phyloP scores from a whole-genome alignment of 2,329 filamentous ascomycete species.

The Phialophora expanda region DNA sequence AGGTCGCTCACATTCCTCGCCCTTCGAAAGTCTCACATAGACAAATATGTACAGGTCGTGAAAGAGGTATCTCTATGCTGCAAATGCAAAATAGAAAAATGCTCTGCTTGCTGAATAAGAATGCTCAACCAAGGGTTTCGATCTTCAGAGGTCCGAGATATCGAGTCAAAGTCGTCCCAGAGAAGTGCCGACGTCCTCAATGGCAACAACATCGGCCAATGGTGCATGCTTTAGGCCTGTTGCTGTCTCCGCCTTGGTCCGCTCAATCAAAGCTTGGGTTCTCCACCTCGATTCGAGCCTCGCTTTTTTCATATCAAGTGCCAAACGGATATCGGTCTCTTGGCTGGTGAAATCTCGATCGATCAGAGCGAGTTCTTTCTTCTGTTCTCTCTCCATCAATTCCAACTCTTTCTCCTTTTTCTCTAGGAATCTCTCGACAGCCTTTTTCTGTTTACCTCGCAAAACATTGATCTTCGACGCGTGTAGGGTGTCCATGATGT shows the following conservation, averaged over 20 bases:
- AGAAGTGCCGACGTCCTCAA: constrained; percentile 12
- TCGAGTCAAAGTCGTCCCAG: constrained; percentile 41
- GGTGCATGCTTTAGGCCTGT: constrained; percentile 47
- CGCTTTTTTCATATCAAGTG: constrained; percentile 45
- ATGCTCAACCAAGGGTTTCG: neutral
- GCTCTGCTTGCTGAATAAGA: neutral
- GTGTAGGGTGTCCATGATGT: constrained; percentile 52
- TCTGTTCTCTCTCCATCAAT: constrained; percentile 44
- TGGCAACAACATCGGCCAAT: constrained; percentile 43
- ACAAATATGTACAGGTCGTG: constrained; percentile 7
- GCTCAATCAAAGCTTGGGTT: constrained; percentile 51
- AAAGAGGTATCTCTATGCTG: constrained; percentile 12
- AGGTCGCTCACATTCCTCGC: neutral
- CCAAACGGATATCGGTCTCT: constrained; percentile 43
- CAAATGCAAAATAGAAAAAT: neutral
- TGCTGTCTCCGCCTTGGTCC: constrained; percentile 47
- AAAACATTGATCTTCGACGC: constrained; percentile 54
- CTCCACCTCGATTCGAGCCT: constrained; percentile 49
- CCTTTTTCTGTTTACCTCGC: constrained; percentile 52
- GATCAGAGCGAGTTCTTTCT: constrained; percentile 43
- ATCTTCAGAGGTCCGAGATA: neutral
- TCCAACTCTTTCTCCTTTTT: constrained; percentile 50
- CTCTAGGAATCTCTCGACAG: constrained; percentile 47
- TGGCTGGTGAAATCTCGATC: constrained; percentile 41
- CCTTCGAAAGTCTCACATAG: neutral